Evolutionary conservation across 73 alveolate genomes (phyloP).

Genomic region (Blepharisma japonicum): DNA sequence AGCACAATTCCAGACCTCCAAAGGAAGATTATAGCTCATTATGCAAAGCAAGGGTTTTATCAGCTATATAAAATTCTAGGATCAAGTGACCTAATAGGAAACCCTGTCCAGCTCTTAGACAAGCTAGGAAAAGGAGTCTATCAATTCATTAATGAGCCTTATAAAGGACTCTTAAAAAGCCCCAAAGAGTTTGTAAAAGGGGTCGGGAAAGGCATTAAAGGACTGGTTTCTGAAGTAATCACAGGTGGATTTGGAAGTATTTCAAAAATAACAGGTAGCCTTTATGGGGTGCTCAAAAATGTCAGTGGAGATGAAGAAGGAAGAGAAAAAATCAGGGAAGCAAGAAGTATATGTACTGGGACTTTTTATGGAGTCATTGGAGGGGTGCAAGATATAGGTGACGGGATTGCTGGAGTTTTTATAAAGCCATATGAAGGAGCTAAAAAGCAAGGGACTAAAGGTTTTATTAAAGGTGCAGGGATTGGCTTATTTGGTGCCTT

Average conservation of each 20-base stretch:
- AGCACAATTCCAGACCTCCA: conserved; percentile 45
- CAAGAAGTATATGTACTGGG: conserved; percentile 77
- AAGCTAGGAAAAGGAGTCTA: conserved; percentile 87
- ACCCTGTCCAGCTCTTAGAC: conserved; percentile 82
- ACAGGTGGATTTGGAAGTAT: conserved; percentile 78
- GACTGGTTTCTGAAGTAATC: conserved; percentile 61
- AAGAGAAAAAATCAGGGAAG: conserved; percentile 57
- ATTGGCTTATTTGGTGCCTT: conserved; percentile 78
- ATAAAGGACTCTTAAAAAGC: conserved; percentile 81
- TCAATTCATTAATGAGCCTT: conserved; percentile 85
- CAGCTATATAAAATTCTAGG: conserved; percentile 80
- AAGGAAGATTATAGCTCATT: conserved; percentile 52
- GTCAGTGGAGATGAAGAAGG: conserved; percentile 66
- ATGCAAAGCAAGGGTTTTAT: conserved; percentile 62
- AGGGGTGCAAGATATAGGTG: conserved; percentile 65
- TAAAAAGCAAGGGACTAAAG: conserved; percentile 79
- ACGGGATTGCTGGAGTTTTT: conserved; percentile 80
- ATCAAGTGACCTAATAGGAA: conserved; percentile 75
- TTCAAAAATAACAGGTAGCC: conserved; percentile 82
- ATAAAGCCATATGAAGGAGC: conserved; percentile 73
- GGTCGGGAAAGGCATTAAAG: conserved; percentile 80
- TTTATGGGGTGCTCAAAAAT: conserved; percentile 74
- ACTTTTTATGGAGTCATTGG: conserved; percentile 73
- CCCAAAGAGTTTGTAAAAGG: conserved; percentile 88
- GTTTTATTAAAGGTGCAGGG: conserved; percentile 81